These are phyloP conservation scores for Nakazawaea anatomiae DNA, from an alignment of 805 yeast genomes.

Conservation along the genomic window DNA sequence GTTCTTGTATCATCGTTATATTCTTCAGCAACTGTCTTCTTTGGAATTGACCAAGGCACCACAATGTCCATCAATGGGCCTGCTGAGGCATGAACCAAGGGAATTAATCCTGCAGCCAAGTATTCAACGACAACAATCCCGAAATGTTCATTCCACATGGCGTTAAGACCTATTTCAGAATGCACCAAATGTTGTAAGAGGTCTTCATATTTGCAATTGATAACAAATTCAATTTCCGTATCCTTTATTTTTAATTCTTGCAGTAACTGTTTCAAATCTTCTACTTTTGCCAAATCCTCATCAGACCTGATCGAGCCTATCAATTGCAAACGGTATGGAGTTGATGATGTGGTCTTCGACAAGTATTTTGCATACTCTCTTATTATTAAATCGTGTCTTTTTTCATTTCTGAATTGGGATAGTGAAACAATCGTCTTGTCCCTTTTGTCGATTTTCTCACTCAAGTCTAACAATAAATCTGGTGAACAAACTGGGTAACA, in stretches of 20 bases:
- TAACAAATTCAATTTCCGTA: conserved; percentile 43
- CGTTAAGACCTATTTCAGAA: conserved; percentile 77
- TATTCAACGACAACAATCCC: conserved; percentile 97
- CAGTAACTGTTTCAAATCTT: conserved; percentile 38
- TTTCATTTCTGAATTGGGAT: conserved; percentile 95
- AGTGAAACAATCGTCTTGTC: conserved; percentile 49
- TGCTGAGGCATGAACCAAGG: conserved; percentile 90
- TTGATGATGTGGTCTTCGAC: conserved; percentile 7
- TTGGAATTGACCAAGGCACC: conserved; percentile 38
- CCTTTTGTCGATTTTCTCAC: conserved; percentile 15
- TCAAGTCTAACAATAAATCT: conserved; percentile 31
- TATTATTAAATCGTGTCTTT: conserved; percentile 73
- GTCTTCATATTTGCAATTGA: conserved; percentile 68
- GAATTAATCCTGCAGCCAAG: conserved; percentile 77
- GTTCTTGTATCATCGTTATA: conserved; percentile 39
- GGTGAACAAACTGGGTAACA: conserved; percentile 91
- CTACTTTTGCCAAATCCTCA: conserved; percentile 58
- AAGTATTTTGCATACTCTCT: conserved; percentile 56
- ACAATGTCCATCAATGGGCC: conserved; percentile 92
- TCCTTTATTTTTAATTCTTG: conserved; percentile 34
- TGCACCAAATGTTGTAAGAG: conserved; percentile 48
- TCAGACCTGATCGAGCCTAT: conserved; percentile 80
- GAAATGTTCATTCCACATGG: conserved; percentile 99
- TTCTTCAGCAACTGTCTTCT: conserved; percentile 18
- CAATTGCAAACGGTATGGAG: conserved; percentile 56